Percentiles rank a stretch among this genome's conserved stretches.
phyloP scores from a whole-genome alignment of 2,329 filamentous ascomycete genomes.

The Rutstroemia sydowiana region DNA sequence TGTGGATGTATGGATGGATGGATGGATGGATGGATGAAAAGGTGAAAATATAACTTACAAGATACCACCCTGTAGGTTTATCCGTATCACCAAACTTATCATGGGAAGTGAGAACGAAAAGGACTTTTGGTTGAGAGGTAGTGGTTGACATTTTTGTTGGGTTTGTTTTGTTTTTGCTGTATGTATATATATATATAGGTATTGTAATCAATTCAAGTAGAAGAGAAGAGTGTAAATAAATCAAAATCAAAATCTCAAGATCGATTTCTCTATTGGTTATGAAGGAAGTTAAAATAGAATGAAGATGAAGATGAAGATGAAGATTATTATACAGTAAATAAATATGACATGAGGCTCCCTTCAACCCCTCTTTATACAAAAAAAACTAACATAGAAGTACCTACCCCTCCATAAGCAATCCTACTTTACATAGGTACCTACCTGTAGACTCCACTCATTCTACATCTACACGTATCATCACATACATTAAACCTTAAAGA shows the following conservation, averaged over 20 bases:
- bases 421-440: too few relatives aligned
- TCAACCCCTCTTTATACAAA: too few relatives aligned
- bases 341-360: neutral
- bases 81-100: conserved; percentile 23
- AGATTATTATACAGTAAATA: neutral
- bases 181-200: neutral
- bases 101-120: conserved; percentile 45
- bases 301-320: neutral
- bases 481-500: too few relatives aligned
- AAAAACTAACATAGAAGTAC: too few relatives aligned
- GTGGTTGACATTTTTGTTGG: conserved; percentile 4
- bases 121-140: conserved; percentile 36
- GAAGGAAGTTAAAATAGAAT: neutral
- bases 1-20: too few relatives aligned
- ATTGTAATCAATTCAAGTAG: neutral
- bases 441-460: too few relatives aligned
- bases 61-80: conserved; percentile 46
- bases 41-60: too few relatives aligned
- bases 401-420: too few relatives aligned
- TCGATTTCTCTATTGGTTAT: neutral
- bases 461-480: too few relatives aligned
- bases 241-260: too few relatives aligned
- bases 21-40: too few relatives aligned
- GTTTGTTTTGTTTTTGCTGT: neutral
- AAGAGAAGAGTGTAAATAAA: neutral